A percentile compares a stretch with the other conserved stretches of the same genome.
Conservation (phyloP, 495 filamentous ascomycete genomes). For the Penicillium tannophilum region DNA sequence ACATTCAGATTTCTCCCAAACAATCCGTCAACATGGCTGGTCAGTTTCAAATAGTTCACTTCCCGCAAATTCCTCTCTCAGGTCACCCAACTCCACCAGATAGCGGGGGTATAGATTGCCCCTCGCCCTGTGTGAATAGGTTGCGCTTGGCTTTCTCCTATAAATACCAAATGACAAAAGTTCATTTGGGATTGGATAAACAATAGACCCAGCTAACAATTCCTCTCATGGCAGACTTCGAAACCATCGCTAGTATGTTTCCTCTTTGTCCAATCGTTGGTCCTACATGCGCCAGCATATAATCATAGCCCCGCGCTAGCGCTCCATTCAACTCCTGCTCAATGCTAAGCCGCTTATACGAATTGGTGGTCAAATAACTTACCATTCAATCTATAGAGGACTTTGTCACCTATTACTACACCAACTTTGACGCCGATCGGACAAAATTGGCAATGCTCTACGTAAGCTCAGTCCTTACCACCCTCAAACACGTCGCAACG, state of each 20-base stretch:
- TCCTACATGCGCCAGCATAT: conserved; percentile 13
- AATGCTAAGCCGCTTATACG: not conserved
- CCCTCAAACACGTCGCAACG: not conserved
- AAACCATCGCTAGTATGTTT: conserved; percentile 56
- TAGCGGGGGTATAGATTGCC: not conserved
- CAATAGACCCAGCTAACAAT: conserved; percentile 22
- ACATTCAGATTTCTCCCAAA: conserved; percentile 29
- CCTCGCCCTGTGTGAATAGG: not conserved
- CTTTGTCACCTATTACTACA: conserved; percentile 89
- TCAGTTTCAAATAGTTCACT: conserved; percentile 23
- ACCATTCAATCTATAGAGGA: conserved; percentile 54
- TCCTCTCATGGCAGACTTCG: conserved; percentile 46
- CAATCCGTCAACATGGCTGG: conserved; percentile 45
- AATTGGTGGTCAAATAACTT: not conserved
- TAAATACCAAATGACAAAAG: conserved; percentile 6
- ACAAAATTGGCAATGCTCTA: conserved; percentile 68
- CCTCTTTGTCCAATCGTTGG: not conserved
- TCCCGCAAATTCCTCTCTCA: not conserved
- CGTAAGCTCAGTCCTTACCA: conserved; percentile 49
- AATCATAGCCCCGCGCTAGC: conserved; percentile 9
- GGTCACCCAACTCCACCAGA: conserved; percentile 1
- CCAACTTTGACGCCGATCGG: conserved; percentile 74
- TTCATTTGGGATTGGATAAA: not conserved
- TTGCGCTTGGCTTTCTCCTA: conserved; percentile 18
- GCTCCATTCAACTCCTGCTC: not conserved